A percentile compares a stretch with the other conserved stretches of the same genome.
Evolutionary conservation across 495 filamentous ascomycete species (phyloP).

Genomic region (Venustampulla echinocandica): DNA sequence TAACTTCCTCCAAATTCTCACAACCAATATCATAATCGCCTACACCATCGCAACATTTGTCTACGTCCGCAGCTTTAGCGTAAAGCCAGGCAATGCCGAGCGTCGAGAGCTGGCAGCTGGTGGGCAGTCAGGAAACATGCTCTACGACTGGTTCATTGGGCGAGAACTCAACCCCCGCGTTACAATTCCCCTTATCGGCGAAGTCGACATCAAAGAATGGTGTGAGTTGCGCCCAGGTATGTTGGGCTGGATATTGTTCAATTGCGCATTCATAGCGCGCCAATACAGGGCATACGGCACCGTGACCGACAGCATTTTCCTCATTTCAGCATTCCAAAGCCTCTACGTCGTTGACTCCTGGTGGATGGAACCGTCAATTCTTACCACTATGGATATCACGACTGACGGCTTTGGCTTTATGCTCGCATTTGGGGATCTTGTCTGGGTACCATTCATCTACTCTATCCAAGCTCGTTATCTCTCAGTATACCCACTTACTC

Average conservation of each 20-base stretch:
- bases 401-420: conserved; percentile 95
- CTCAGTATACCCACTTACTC: conserved; percentile 66
- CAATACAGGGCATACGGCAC: conserved; percentile 79
- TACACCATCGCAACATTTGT: conserved; percentile 60
- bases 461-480: conserved; percentile 83
- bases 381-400: conserved; percentile 95
- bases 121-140: conserved; percentile 71
- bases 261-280: conserved; percentile 76
- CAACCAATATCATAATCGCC: conserved; percentile 69
- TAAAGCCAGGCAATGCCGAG: conserved; percentile 60
- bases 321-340: conserved; percentile 69
- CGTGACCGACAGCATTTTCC: conserved; percentile 78
- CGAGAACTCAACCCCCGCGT: conserved; percentile 93
- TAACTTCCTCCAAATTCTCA: conserved; percentile 80
- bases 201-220: conserved; percentile 84
- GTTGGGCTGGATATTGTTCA: conserved; percentile 80
- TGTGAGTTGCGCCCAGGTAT: conserved; percentile 88
- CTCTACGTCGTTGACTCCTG: conserved; percentile 80
- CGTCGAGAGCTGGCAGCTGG: conserved; percentile 72
- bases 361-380: conserved; percentile 84
- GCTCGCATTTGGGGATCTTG: conserved; percentile 90
- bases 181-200: conserved; percentile 65
- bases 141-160: conserved; percentile 97
- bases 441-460: conserved; percentile 91
- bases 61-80: conserved; percentile 71